Base-by-base conservation (phyloP, 1,284 basidiomycete genomes). In the Porodaedalea pini region DNA sequence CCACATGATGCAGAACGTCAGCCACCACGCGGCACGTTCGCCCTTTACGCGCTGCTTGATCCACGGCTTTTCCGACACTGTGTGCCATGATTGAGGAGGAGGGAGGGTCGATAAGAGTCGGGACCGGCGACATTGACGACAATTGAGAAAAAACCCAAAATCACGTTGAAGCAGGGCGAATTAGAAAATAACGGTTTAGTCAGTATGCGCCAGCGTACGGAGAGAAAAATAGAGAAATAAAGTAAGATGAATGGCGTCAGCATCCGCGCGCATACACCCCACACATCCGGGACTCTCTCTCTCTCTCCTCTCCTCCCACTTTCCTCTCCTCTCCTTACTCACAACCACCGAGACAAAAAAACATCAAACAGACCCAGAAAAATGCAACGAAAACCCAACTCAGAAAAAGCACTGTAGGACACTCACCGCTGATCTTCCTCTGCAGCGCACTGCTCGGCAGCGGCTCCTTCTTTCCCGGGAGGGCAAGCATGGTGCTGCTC, bases 11-110 rank as follows among this genome's bases (percentile, higher is more conserved):
- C 67, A 29, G 58, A 80, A 74, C 15, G 82, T 84, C 56, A 86
- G 70, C 76, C 79, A 85, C 68, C 81, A 84, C 11, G 78, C 77
- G 64, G 82, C 74, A 29, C 72, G 71, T 51, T 75, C 73, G 29
- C 81, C 77, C n/a, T 75, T 70, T 56, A 80, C 79, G 56, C 74
- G 77, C 54, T 77, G 71, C 49, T 71, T 70, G 32, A 78, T 68
- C 85, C 86, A 89, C 11, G 85, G 86, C 68, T 88, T 88, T 60
- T 72, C 69, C 17, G 56, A 56, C 39, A 57, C 53, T 59, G 36
- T 44, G 17, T 23, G 25, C 3, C 36, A 23, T 8, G 3, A 25
- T 21, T n/a, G 13, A 13, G 7, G 13, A 6, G 32, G 6, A 34
- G 13, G 32, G 13, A 13, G 15, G 17, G n/a, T n/a, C n/a, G n/a